phyloP scores from a whole-genome alignment of 169 alveolate genomes.

The Amoebophrya sp. region DNA sequence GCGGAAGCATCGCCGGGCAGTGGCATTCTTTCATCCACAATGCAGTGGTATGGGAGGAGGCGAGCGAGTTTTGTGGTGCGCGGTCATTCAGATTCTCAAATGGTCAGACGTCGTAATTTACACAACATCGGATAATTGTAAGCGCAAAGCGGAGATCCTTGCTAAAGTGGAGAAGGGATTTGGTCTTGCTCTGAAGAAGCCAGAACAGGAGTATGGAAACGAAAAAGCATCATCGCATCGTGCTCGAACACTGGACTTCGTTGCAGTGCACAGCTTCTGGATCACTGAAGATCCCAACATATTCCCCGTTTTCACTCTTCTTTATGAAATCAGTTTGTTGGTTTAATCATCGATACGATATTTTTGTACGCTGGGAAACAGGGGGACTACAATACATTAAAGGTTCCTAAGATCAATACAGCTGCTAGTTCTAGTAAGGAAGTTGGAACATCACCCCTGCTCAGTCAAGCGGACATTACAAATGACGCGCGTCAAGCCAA shows the following conservation, averaged over 20 bases:
- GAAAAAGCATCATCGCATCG: too few species aligned
- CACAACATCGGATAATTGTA: neutral
- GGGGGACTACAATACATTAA: too few species aligned
- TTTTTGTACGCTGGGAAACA: too few species aligned
- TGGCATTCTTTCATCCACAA: conserved; percentile 48
- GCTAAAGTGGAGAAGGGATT: neutral
- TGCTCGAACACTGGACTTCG: neutral
- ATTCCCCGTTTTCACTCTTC: neutral
- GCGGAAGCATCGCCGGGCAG: neutral
- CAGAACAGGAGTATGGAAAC: too few species aligned
- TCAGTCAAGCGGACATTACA: too few species aligned
- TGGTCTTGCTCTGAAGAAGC: neutral
- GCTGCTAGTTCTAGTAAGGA: too few species aligned
- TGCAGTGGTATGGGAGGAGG: conserved; percentile 51
- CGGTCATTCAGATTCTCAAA: conserved; percentile 30
- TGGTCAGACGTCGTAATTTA: neutral
- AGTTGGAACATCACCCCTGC: too few species aligned
- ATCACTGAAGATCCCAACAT: neutral
- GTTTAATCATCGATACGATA: too few species aligned
- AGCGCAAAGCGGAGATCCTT: neutral
- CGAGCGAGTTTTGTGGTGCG: conserved; percentile 50
- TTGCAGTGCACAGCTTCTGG: neutral
- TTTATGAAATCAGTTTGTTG: too few species aligned
- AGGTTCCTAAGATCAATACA: too few species aligned
- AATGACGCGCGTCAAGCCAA: too few species aligned